Conservation (phyloP, 257 asterid genomes). For the Oldenlandia corymbosa region DNA sequence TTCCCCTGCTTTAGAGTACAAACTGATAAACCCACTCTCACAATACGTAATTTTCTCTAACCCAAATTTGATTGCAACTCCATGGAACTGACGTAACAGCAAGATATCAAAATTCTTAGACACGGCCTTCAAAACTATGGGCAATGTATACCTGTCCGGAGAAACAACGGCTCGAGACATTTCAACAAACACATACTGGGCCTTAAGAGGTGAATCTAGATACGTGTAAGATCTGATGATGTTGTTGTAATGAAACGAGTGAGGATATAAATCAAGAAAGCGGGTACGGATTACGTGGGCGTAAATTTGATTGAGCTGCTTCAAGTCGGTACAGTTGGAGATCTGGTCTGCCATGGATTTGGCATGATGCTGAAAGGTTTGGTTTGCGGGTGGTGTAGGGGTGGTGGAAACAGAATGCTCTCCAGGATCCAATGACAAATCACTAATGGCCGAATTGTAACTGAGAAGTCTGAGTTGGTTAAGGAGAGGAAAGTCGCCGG, state of each 20-base stretch:
- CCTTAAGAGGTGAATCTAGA: slow-evolving; percentile 52
- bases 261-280: slow-evolving; percentile 36
- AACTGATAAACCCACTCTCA: too few relatives aligned
- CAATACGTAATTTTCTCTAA: too few relatives aligned
- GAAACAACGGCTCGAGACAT: slow-evolving; percentile 24
- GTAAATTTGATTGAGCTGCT: slow-evolving; percentile 47
- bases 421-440: not conserved
- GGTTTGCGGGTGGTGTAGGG: too few relatives aligned
- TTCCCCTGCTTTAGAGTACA: slow-evolving; percentile 44
- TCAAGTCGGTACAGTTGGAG: slow-evolving; percentile 40
- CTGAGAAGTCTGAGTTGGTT: too few relatives aligned
- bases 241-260: slow-evolving; percentile 67
- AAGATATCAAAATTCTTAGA: not conserved
- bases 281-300: slow-evolving; percentile 50
- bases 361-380: slow-evolving; percentile 20
- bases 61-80: too few relatives aligned
- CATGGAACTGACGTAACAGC: too few relatives aligned
- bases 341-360: slow-evolving; percentile 40
- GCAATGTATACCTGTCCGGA: slow-evolving; percentile 63
- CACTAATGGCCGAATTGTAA: too few relatives aligned
- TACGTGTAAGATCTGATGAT: slow-evolving; percentile 53
- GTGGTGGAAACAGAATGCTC: not conserved
- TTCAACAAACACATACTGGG: slow-evolving; percentile 40
- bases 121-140: slow-evolving; percentile 59
- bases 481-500: too few relatives aligned